phyloP scores from a whole-genome alignment of 1,284 basidiomycete genomes.

The Marasmius oreades region DNA sequence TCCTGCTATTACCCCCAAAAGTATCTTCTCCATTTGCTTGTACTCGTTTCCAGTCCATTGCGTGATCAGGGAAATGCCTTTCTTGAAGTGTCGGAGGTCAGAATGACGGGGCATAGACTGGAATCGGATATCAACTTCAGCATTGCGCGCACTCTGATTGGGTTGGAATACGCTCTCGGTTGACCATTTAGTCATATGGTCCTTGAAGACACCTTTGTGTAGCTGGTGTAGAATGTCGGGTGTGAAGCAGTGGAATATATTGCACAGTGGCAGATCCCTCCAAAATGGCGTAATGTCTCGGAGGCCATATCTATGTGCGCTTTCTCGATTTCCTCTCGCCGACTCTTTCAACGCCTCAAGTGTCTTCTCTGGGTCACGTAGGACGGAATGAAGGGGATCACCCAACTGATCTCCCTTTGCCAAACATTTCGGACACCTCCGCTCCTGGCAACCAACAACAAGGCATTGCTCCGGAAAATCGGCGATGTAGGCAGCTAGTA shows the following conservation, averaged over 20 bases:
- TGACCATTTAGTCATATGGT: conserved; percentile 17
- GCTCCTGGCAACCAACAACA: conserved; percentile 17
- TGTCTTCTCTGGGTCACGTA: neutral
- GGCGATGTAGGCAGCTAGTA: conserved; percentile 27
- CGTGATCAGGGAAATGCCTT: conserved; percentile 15
- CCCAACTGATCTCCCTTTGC: conserved; percentile 12
- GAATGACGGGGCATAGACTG: conserved; percentile 18
- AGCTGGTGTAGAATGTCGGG: conserved; percentile 14
- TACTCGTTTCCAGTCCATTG: conserved; percentile 18
- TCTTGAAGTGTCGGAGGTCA: conserved; percentile 22
- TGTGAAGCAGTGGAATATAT: conserved; percentile 10
- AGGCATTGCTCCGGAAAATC: conserved; percentile 32
- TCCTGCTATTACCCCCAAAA: conserved; percentile 14
- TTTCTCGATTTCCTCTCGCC: neutral
- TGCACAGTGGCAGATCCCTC: conserved; percentile 8
- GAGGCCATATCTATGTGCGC: neutral
- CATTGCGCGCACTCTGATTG: conserved; percentile 3
- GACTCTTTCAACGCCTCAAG: neutral
- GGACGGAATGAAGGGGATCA: neutral
- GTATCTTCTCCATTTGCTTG: conserved; percentile 14
- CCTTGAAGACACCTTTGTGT: conserved; percentile 17
- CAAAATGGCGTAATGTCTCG: conserved; percentile 9
- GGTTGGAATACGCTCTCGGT: neutral
- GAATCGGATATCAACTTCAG: conserved; percentile 23
- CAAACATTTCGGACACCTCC: conserved; percentile 17